A percentile compares a stretch with the other conserved stretches of the same genome.
Evolutionary conservation across 129 eudicot genomes (phyloP).

Genomic region (Scalesia atractyloides): DNA sequence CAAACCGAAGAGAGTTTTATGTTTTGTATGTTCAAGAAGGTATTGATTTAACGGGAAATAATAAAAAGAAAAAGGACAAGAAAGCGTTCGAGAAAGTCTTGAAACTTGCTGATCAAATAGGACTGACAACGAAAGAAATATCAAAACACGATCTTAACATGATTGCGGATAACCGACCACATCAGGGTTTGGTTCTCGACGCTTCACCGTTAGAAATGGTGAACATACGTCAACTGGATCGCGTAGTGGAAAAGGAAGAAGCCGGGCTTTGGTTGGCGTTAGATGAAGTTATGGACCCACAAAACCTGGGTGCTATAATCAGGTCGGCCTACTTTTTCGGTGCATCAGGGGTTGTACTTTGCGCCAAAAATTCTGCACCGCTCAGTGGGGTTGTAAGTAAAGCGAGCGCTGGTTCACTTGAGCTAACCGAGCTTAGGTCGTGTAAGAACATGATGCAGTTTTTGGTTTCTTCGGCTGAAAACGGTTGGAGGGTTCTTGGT

Average conservation of each 20-base stretch:
- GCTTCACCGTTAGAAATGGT: conserved; percentile 97
- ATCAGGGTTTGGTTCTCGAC: conserved; percentile 88
- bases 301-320: conserved; percentile 91
- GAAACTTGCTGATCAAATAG: conserved; percentile 70
- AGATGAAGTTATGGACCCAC: conserved; percentile 97
- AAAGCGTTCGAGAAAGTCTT: conserved; percentile 84
- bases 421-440: conserved; percentile 75
- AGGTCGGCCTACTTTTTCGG: conserved; percentile 92
- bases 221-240: conserved; percentile 66
- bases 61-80: conserved; percentile 88
- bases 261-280: conserved; percentile 80
- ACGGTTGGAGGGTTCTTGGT: conserved; percentile 97
- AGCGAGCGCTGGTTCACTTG: conserved; percentile 97
- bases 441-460: conserved; percentile 99
- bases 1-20: conserved; percentile 82
- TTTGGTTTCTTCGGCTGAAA: conserved; percentile 72
- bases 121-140: conserved; percentile 57
- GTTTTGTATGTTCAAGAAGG: conserved; percentile 82
- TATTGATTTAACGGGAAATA: conserved; percentile 67
- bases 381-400: conserved; percentile 95
- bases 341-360: conserved; percentile 82
- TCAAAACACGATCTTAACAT: conserved; percentile 95
- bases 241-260: conserved; percentile 36
- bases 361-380: conserved; percentile 98
- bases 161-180: conserved; percentile 87